Percentiles rank a stretch among this genome's conserved stretches.
Evolutionary conservation across 306 rosid genomes (phyloP).

Genomic region (Cyamopsis tetragonoloba): DNA sequence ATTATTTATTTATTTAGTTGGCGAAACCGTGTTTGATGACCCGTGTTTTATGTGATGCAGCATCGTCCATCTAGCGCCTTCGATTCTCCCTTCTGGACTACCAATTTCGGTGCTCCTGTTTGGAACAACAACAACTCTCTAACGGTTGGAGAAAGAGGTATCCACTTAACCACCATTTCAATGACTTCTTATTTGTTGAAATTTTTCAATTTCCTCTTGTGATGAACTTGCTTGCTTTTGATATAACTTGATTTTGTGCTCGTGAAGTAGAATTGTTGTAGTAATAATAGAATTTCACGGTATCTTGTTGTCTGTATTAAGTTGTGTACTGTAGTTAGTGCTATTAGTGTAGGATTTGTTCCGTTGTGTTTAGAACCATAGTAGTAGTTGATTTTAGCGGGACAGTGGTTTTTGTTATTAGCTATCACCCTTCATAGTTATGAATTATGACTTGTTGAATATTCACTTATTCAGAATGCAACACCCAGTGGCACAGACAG

Average conservation of each 20-base stretch:
- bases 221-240: not conserved
- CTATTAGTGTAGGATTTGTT: not conserved
- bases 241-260: not conserved
- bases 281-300: not conserved
- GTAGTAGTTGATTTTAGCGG: not conserved
- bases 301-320: not conserved
- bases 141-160: slow-evolving; percentile 77
- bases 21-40: not conserved
- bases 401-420: not conserved
- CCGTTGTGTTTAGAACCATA: no score
- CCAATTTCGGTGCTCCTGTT: slow-evolving; percentile 84
- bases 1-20: not conserved
- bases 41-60: slow-evolving; percentile 36
- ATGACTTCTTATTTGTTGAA: not conserved
- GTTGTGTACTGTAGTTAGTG: not conserved
- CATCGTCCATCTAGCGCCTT: slow-evolving; percentile 76
- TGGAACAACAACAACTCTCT: slow-evolving; percentile 74
- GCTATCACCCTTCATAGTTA: not conserved
- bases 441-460: not conserved
- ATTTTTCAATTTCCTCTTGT: not conserved
- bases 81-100: slow-evolving; percentile 80
- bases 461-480: slow-evolving; percentile 14
- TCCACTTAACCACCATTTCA: not conserved
- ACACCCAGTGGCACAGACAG: not conserved
- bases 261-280: not conserved